A percentile compares a stretch with the other conserved stretches of the same genome.
These are phyloP conservation scores for Ophiostoma sp. DNA, from an alignment of 2,329 filamentous ascomycete species.

Conservation along the genomic window DNA sequence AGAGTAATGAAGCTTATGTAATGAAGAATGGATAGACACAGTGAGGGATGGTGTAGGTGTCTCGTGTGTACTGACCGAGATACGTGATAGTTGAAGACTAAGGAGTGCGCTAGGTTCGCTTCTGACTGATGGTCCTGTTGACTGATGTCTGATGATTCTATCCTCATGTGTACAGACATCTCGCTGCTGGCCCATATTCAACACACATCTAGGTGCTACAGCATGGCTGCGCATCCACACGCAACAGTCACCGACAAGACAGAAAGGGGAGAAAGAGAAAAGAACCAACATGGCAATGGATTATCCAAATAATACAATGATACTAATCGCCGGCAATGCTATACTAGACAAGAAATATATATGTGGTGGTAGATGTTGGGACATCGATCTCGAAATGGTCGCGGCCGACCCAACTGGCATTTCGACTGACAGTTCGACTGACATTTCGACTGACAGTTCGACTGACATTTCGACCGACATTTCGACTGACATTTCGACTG, in stretches of 20 bases:
- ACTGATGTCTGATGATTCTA: not conserved
- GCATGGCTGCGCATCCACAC: not conserved
- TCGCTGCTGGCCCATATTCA: not conserved
- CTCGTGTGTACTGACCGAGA: too few species aligned
- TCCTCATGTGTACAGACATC: not conserved
- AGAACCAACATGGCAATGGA: not conserved
- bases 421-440: too few species aligned
- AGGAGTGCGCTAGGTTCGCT: not conserved
- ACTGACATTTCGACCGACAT: too few species aligned
- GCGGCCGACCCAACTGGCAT: too few species aligned
- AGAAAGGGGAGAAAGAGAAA: not conserved
- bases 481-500: too few species aligned
- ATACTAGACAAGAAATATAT: conserved; percentile 3
- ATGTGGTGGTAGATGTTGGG: not conserved
- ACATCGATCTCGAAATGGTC: too few species aligned
- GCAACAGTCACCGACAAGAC: not conserved
- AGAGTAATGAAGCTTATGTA: too few species aligned
- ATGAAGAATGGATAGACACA: too few species aligned
- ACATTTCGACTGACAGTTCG: too few species aligned
- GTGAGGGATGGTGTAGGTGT: too few species aligned
- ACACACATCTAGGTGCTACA: not conserved
- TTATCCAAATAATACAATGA: not conserved
- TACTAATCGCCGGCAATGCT: conserved; percentile 2
- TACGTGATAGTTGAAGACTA: too few species aligned
- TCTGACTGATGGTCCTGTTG: not conserved